Conservation (phyloP, 2,329 filamentous ascomycete genomes). For the Simplicillium aogashimaense region DNA sequence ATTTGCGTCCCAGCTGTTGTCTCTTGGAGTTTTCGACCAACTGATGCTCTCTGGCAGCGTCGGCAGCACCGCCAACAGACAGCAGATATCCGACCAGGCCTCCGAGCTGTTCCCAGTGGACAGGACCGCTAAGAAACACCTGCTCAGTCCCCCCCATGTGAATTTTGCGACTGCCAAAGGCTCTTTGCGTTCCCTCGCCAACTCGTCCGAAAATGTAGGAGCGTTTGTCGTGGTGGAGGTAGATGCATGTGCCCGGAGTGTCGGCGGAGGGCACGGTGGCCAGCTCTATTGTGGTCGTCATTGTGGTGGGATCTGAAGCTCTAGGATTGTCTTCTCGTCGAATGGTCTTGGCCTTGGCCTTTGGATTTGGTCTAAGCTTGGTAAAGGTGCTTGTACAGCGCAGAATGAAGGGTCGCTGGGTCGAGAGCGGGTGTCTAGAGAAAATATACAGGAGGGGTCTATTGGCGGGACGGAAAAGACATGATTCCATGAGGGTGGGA, state of each 20-base stretch:
- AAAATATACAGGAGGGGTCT: too few species aligned
- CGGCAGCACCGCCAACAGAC: slow-evolving; percentile 63
- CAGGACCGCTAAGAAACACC: slow-evolving; percentile 72
- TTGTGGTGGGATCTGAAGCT: slow-evolving; percentile 26
- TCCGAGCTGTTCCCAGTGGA: slow-evolving; percentile 67
- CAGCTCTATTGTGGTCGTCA: slow-evolving; percentile 68
- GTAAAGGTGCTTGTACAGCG: too few species aligned
- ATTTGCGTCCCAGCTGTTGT: slow-evolving; percentile 24
- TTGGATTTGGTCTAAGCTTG: too few species aligned
- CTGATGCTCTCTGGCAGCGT: slow-evolving; percentile 31
- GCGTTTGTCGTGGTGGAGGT: slow-evolving; percentile 71
- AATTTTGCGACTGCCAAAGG: slow-evolving; percentile 57
- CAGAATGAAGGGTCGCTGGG: too few species aligned
- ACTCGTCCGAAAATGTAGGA: slow-evolving; percentile 80
- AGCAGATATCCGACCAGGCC: slow-evolving; percentile 80
- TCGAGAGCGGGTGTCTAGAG: too few species aligned
- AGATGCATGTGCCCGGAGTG: slow-evolving; percentile 67
- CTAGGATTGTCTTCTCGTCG: too few species aligned
- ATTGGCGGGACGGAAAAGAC: too few species aligned
- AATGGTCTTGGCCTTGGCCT: too few species aligned
- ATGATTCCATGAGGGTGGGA: too few species aligned
- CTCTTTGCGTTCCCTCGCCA: slow-evolving; percentile 76
- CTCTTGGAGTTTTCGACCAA: slow-evolving; percentile 28
- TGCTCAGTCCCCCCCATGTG: slow-evolving; percentile 58
- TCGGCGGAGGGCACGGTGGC: slow-evolving; percentile 78